Base-by-base conservation (phyloP, 164 flowering plant species). In the Vitis riparia region DNA sequence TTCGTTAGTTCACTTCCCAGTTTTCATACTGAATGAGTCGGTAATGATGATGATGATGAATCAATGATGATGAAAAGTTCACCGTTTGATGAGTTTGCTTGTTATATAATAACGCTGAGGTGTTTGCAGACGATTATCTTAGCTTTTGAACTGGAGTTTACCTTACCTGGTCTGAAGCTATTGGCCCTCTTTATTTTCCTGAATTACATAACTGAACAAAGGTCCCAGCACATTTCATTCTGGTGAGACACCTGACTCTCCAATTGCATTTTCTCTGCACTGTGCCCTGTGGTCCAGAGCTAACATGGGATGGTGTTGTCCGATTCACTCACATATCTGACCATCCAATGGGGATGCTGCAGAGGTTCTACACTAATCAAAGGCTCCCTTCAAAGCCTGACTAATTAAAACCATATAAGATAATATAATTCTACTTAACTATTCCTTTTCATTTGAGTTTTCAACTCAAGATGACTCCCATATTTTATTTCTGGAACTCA, bases 221-320 rank as follows among this genome's bases (percentile, higher is more conserved):
- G 44, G 23, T 7, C 23, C 10, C 17, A 44, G 10, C 5, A 44
- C 53, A 47, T 67, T 67, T 67, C 48, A 57, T 59, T 49, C 51
- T 29, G 64, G 32, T 16, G 30, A 23, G 44, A 59, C n/a, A 59
- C 47, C 62, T 65, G 73, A 65, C 66, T 10, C 62, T 59, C 77
- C 77, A 69, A 60, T 69, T 53, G 50, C 52, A 65, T 51, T 73
- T 65, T 65, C 30, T 66, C 70, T 66, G 55, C 55, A 27, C 49
- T 37, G 55, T 57, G 27, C 52, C 50, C 57, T 50, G 62, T 50
- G 37, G 64, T 12, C n/a, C 51, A 49, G 64, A 14, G 14, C 65
- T 29, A 53, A 49, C 10, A 71, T 55, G 44, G 27, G 19, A 37
- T 73, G 51, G 47, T 44, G 44, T 9, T 23, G 9, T 19, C 44